Evolutionary conservation across 164 flowering plant species (phyloP), one percentile per base, ranked within the genome.

Genomic region (Vitis rupestris): DNA sequence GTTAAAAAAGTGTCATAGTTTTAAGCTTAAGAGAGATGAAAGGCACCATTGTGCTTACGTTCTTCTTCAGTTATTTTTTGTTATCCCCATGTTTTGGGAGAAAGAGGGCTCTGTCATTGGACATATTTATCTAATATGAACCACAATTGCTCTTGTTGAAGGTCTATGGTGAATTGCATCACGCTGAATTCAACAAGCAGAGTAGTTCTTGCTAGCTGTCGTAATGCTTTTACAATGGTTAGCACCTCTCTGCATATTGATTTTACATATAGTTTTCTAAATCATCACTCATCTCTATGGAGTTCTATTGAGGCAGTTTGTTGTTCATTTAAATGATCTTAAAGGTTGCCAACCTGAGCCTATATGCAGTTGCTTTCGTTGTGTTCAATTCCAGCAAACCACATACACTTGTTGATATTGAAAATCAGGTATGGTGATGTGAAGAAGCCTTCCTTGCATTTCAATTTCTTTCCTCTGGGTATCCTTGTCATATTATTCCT

Each of bases 131-230:
- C 44, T 37, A 37, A 37, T 64, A 48, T 27, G 49, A 7, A 49
- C n/a, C 61, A 48, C 61, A 2, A 58, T 63, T 68, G n/a, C 64
- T 80, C 48, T 66, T 10, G n/a, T 71, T 82, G 82, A 74, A 94
- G 99, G 99, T 82, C 97, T 44, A 94, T 94, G 99, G 88, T 94
- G 70, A 94, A 87, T 74, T 92, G 97, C 82, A 90, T 94, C 76
- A 86, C 99, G 6, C 75, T 85, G 74, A 88, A 94, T 76, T 79
- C 94, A 65, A 86, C 97, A 68, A 89, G 96, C 85, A 87, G 99
- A 80, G 96, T 90, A 52, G 96, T 80, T 23, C 81, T 92, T 47
- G 80, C 92, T 52, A 94, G 99, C 82, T 91, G 97, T 64, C 94
- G 97, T 23, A 94, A 94, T 83, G 99, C 99, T 49, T 92, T 91